Base-by-base conservation (phyloP, 768 basidiomycete species). In the Boletus pseudo-olivaceus region DNA sequence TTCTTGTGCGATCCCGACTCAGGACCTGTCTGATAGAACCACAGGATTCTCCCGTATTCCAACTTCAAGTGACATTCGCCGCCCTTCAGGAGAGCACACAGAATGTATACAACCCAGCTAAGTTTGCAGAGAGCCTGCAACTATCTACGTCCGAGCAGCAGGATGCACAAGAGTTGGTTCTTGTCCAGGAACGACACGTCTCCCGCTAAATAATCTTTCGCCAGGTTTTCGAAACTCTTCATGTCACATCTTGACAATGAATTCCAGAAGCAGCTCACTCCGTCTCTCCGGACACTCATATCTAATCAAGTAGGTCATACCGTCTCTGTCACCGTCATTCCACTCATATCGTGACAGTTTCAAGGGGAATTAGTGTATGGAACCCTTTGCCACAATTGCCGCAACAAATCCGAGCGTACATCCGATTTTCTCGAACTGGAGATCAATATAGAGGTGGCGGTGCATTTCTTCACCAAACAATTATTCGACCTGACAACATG, bases 191-290 rank as follows among this genome's bases (percentile, higher is more conserved):
- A 8, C 30, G 9, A 17, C 11, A 4, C 40, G 14, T 53, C 48
- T 33, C 51, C 60, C 53, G 47, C 53, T 57, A 7, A 57, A 29
- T 34, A 27, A 27, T 1, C 7, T 48, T 37, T 50, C 19, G 29
- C 8, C 65, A 95, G 93, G 66, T 96, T 98, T 67, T 93, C 92
- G 3, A 98, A 98, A 63, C 79, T 98, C 17, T 96, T 98, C 72
- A 88, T 98, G 82, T 84, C 85, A 12, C 87, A 93, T 64, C 78
- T 98, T 33, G 90, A 92, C 58, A 77, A 76, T 7, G 92, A 97
- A 71, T 97, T 97, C 69, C 80, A 83, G 71, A 92, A 90, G 66
- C 93, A 97, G 64, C 73, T 77, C 2, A 74, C 80, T 41, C 79
- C 82, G 6, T 71, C 74, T 9, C 74, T 95, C 17, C 82, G 78